phyloP scores from a whole-genome alignment of 176 grass and related monocot species.

The Aegilops sharonensis region DNA sequence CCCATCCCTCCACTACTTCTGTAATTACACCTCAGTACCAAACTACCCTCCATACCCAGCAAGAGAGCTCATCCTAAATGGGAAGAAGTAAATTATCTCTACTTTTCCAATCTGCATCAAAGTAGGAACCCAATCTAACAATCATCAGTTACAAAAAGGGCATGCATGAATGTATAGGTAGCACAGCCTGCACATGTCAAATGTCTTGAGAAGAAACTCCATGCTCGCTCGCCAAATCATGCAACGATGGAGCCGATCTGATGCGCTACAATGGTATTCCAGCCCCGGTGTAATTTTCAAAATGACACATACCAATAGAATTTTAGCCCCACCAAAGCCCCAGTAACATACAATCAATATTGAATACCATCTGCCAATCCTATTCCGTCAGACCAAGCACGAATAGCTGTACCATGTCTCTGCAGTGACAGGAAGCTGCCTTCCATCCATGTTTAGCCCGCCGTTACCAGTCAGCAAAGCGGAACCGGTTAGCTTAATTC shows the following conservation, averaged over 20 bases:
- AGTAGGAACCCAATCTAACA: neutral
- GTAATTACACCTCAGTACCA: constrained; percentile 14
- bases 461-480: neutral
- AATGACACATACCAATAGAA: too few species aligned
- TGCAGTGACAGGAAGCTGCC: neutral
- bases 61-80: neutral
- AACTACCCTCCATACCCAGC: neutral
- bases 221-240: too few species aligned
- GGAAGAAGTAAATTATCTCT: neutral
- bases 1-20: neutral
- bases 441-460: neutral
- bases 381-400: constrained; percentile 15
- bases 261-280: neutral
- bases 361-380: neutral
- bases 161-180: neutral
- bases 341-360: too few species aligned
- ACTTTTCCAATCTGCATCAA: neutral
- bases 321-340: too few species aligned
- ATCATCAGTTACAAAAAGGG: constrained; percentile 33
- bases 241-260: neutral
- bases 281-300: too few species aligned
- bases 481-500: constrained; percentile 17
- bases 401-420: constrained; percentile 4
- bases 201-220: neutral
- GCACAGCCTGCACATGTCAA: neutral